phyloP scores from a whole-genome alignment of 805 yeast genomes.

The Kuraishia cidri region DNA sequence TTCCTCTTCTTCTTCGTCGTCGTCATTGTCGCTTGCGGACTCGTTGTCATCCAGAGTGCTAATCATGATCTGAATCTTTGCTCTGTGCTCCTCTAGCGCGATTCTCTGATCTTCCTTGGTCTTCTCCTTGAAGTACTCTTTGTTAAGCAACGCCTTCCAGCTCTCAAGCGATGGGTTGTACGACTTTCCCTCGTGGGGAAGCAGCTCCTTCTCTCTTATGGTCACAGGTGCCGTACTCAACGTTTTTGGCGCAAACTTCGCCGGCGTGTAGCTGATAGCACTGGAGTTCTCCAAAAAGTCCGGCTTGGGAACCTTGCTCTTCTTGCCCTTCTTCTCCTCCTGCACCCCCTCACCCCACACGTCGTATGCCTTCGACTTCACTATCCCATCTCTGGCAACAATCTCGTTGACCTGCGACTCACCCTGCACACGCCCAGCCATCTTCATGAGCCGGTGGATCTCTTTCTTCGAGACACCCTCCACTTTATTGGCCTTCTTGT shows the following conservation, averaged over 20 bases:
- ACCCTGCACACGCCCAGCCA: conserved; percentile 67
- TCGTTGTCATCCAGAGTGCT: conserved; percentile 53
- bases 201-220: conserved; percentile 36
- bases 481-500: conserved; percentile 27
- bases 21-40: conserved; percentile 29
- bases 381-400: conserved; percentile 57
- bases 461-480: conserved; percentile 63
- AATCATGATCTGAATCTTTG: conserved; percentile 56
- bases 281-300: conserved; percentile 22
- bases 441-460: conserved; percentile 54
- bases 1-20: conserved; percentile 26
- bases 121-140: conserved; percentile 60
- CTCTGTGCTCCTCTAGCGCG: conserved; percentile 52
- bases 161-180: conserved; percentile 82
- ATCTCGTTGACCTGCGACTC: conserved; percentile 40
- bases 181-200: conserved; percentile 84
- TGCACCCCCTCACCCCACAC: conserved; percentile 51
- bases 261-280: conserved; percentile 35
- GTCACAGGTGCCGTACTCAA: conserved; percentile 40
- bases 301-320: conserved; percentile 27
- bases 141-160: conserved; percentile 67
- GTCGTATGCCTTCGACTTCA: conserved; percentile 45
- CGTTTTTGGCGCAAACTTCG: conserved; percentile 48
- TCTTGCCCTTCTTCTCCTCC: conserved; percentile 11
- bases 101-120: conserved; percentile 56